Percentiles rank a stretch among this genome's conserved stretches.
phyloP scores from a whole-genome alignment of 2,329 filamentous ascomycete genomes.

The Fusarium falciforme region DNA sequence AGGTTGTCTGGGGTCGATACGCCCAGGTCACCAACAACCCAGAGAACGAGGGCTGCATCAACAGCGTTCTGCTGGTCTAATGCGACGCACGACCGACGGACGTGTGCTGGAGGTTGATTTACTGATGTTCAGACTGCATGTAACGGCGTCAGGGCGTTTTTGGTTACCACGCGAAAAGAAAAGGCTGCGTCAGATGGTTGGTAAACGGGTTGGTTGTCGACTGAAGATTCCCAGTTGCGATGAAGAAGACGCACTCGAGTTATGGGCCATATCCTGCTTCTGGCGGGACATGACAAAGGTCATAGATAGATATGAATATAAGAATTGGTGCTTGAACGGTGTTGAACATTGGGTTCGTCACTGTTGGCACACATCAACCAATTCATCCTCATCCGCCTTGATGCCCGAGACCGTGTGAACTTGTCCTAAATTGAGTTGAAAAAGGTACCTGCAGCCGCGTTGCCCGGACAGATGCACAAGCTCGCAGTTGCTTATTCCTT shows the following conservation, averaged over 20 bases:
- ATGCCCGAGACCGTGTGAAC: not conserved
- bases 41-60: constrained; percentile 56
- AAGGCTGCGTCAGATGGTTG: constrained; percentile 33
- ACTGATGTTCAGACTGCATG: constrained; percentile 42
- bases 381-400: not conserved
- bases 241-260: constrained; percentile 44
- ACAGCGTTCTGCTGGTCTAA: constrained; percentile 43
- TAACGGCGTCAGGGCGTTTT: constrained; percentile 45
- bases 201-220: constrained; percentile 42
- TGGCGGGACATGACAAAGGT: constrained; percentile 31
- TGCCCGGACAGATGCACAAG: not conserved
- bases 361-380: not conserved
- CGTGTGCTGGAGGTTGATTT: constrained; percentile 25
- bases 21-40: constrained; percentile 64
- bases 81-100: constrained; percentile 9
- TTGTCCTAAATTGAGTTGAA: not conserved
- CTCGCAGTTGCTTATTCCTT: not conserved
- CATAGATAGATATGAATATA: constrained; percentile 31
- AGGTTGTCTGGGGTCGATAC: constrained; percentile 92
- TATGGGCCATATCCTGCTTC: constrained; percentile 31
- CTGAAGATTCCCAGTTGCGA: constrained; percentile 44
- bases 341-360: not conserved
- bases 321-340: constrained; percentile 9
- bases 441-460: not conserved
- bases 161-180: constrained; percentile 35